Conservation (phyloP, 2,329 filamentous ascomycete genomes). For the Pseudogymnoascus sp. region DNA sequence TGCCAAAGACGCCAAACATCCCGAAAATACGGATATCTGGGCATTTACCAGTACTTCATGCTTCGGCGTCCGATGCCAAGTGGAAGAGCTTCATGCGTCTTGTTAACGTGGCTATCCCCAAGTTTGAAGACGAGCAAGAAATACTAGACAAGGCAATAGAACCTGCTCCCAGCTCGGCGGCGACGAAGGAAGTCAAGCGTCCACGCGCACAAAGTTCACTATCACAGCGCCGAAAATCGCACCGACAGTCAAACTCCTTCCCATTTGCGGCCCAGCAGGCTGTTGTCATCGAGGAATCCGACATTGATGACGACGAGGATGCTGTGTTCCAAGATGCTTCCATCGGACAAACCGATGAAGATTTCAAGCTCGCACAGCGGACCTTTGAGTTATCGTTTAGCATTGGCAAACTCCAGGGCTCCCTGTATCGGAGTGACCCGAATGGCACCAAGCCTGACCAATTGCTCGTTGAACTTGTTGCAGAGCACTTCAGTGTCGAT, state of each 20-base stretch:
- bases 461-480: slow-evolving; percentile 82
- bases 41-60: slow-evolving; percentile 85
- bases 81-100: slow-evolving; percentile 96
- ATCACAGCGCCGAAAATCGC: slow-evolving; percentile 35
- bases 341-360: slow-evolving; percentile 44
- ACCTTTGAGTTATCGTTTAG: slow-evolving; percentile 97
- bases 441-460: slow-evolving; percentile 68
- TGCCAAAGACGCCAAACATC: slow-evolving; percentile 90
- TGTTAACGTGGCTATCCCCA: slow-evolving; percentile 90
- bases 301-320: slow-evolving; percentile 50
- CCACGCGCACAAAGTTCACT: slow-evolving; percentile 22
- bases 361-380: slow-evolving; percentile 72
- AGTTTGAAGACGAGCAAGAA: slow-evolving; percentile 52
- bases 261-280: slow-evolving; percentile 66
- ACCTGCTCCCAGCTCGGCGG: slow-evolving; percentile 2
- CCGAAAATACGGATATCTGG: slow-evolving; percentile 89
- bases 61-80: slow-evolving; percentile 85
- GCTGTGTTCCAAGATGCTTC: slow-evolving; percentile 60
- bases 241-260: slow-evolving; percentile 62
- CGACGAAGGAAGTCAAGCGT: slow-evolving; percentile 14
- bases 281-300: slow-evolving; percentile 58
- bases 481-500: slow-evolving; percentile 78
- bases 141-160: slow-evolving; percentile 14
- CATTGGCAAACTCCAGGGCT: slow-evolving; percentile 88
- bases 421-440: slow-evolving; percentile 78